Conservation (phyloP, 148 eudicot species). For the Chenopodium formosanum region DNA sequence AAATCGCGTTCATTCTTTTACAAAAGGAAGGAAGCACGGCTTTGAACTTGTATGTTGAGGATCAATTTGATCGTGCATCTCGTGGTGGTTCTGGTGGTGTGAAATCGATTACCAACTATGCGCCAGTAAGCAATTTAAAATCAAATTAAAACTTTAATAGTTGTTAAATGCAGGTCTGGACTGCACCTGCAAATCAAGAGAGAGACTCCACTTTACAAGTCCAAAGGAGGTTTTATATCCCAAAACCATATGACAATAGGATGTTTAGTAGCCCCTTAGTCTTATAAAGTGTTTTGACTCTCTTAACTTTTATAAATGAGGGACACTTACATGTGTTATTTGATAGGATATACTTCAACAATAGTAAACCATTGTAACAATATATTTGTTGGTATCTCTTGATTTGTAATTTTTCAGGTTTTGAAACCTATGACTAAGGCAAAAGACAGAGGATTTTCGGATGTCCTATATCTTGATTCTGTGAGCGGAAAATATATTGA, state of each 20-base stretch:
- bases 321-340: too few species aligned
- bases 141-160: too few species aligned
- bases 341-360: too few species aligned
- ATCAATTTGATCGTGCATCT: constrained; percentile 64
- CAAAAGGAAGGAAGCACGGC: constrained; percentile 63
- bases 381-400: not conserved
- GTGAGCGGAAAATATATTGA: constrained; percentile 57
- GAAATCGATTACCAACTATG: constrained; percentile 73
- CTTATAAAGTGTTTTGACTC: too few species aligned
- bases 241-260: too few species aligned
- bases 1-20: not conserved
- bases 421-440: constrained; percentile 61
- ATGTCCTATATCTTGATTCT: constrained; percentile 83
- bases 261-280: too few species aligned
- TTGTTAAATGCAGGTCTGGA: too few species aligned
- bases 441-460: constrained; percentile 70
- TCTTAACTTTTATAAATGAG: too few species aligned
- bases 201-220: too few species aligned
- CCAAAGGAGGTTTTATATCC: too few species aligned
- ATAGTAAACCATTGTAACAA: not conserved
- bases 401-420: constrained; percentile 32
- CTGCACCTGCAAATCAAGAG: too few species aligned
- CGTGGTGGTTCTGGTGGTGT: constrained; percentile 89
- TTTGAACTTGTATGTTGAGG: constrained; percentile 66
- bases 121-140: constrained; percentile 48